phyloP scores from a whole-genome alignment of 2,329 filamentous ascomycete genomes.

The Apiospora pterosperma region DNA sequence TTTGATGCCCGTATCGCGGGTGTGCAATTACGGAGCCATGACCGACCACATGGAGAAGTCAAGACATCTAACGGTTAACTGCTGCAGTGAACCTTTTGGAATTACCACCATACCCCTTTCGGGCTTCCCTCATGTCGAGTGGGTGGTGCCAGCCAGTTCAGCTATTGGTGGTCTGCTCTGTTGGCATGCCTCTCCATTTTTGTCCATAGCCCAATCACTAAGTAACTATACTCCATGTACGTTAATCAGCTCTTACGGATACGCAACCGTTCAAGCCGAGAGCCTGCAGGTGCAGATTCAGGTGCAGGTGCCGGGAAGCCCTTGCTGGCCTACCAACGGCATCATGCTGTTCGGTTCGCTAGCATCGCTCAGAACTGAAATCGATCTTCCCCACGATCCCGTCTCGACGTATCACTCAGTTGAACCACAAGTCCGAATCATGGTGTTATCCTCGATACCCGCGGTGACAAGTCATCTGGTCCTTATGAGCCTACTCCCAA shows the following conservation, averaged over 20 bases:
- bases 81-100: neutral
- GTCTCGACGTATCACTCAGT: neutral
- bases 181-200: neutral
- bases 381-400: neutral
- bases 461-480: neutral
- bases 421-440: neutral
- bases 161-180: neutral
- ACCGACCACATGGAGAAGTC: neutral
- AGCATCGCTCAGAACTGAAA: neutral
- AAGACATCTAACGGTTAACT: neutral
- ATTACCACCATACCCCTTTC: neutral
- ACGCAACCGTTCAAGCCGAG: neutral
- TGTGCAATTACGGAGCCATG: neutral
- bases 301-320: too few relatives aligned
- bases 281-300: neutral
- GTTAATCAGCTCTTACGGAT: neutral
- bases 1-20: neutral
- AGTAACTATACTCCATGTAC: neutral
- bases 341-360: neutral
- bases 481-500: neutral
- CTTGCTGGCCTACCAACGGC: neutral
- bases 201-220: neutral
- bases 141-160: neutral
- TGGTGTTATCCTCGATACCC: neutral
- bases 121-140: neutral